A percentile compares a stretch with the other conserved stretches of the same genome.
Evolutionary conservation across 2,329 filamentous ascomycete genomes (phyloP).

Genomic region (Thermothelomyces thermophilus): DNA sequence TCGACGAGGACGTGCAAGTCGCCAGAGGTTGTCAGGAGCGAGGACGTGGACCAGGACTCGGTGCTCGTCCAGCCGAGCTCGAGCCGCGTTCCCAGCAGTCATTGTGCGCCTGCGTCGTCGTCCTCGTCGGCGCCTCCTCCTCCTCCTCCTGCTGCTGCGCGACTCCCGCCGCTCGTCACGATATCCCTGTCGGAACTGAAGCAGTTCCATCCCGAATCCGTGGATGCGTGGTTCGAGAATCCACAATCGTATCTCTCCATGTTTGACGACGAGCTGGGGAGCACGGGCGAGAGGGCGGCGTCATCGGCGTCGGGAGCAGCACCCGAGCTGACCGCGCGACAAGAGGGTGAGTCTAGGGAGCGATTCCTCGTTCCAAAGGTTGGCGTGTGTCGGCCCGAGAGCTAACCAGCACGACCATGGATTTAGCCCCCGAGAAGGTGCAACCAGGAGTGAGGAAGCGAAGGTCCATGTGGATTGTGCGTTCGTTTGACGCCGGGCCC

Average conservation of each 20-base stretch:
- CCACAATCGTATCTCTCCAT: constrained; percentile 27
- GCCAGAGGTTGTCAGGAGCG: not conserved
- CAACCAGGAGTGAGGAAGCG: constrained; percentile 14
- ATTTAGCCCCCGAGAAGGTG: not conserved
- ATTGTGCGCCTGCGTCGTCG: too few relatives aligned
- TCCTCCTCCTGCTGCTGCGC: not conserved
- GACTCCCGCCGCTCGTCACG: constrained; percentile 18
- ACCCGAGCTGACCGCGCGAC: not conserved
- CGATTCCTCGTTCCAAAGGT: too few relatives aligned
- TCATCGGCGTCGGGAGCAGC: not conserved
- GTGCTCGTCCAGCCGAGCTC: not conserved
- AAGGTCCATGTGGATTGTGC: constrained; percentile 29
- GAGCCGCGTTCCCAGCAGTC: not conserved
- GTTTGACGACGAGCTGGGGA: constrained; percentile 11
- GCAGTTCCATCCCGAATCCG: constrained; percentile 14
- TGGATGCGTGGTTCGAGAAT: constrained; percentile 21
- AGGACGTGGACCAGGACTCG: not conserved
- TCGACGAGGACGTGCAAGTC: not conserved
- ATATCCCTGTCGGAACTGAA: constrained; percentile 19
- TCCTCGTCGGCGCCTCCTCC: too few relatives aligned
- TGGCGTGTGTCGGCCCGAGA: too few relatives aligned
- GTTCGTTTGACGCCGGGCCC: constrained; percentile 25
- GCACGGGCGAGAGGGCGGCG: not conserved
- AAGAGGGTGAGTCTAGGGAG: not conserved
- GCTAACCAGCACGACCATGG: not conserved